A percentile compares a stretch with the other conserved stretches of the same genome.
phyloP scores from a whole-genome alignment of 2,329 filamentous ascomycete species.

The Lasiodiplodia sp. region DNA sequence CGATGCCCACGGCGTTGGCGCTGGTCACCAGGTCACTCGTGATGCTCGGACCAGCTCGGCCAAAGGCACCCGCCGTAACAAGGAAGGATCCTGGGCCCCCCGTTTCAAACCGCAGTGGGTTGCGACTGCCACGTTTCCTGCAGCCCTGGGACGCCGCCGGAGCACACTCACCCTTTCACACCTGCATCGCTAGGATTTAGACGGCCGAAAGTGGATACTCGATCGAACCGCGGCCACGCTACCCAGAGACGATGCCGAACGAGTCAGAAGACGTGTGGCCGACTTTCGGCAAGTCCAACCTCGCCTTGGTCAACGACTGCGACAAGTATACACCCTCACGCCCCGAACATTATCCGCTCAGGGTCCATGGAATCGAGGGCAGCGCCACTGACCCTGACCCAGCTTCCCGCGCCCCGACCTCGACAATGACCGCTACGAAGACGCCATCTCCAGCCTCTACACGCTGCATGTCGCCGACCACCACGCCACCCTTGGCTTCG shows the following conservation, averaged over 20 bases:
- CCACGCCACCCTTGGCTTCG: constrained; percentile 66
- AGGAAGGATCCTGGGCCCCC: constrained; percentile 8
- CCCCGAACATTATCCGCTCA: background rate
- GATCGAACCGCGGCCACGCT: background rate
- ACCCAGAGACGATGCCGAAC: background rate
- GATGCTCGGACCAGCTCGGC: constrained; percentile 15
- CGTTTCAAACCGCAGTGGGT: background rate
- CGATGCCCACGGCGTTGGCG: background rate
- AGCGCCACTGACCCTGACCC: background rate
- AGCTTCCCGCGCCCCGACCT: constrained; percentile 80
- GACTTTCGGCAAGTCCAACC: constrained; percentile 50
- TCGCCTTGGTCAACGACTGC: constrained; percentile 64
- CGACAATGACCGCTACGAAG: constrained; percentile 59
- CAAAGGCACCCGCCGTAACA: constrained; percentile 2
- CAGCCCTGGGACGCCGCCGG: background rate
- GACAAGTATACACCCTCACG: constrained; percentile 53
- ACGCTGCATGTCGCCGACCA: constrained; percentile 70
- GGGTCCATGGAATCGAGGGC: no score
- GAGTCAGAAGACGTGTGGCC: background rate
- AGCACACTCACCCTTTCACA: background rate
- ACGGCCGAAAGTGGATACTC: background rate
- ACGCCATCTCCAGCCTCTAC: constrained; percentile 57
- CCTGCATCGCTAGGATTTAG: background rate
- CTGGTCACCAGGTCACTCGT: background rate
- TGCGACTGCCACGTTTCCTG: background rate